Evolutionary conservation across 352 stramenopile genomes (phyloP).

Genomic region (Pythium myriotylum): DNA sequence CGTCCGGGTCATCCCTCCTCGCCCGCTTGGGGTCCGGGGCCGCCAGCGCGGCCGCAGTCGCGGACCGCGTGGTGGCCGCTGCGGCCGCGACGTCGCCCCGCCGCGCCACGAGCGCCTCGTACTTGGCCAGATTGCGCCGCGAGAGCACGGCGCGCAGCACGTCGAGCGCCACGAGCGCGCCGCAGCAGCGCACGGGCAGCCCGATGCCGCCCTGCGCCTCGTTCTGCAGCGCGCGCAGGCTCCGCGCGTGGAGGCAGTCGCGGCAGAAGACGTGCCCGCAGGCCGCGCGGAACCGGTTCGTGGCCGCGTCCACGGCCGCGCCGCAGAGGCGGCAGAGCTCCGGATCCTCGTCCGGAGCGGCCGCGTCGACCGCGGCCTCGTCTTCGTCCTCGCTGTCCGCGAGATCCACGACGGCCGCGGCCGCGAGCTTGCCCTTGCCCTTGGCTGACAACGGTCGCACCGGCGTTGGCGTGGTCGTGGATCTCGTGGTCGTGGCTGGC

Average conservation of each 20-base stretch:
- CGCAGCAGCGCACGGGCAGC: constrained; percentile 44
- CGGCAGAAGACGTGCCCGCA: constrained; percentile 39
- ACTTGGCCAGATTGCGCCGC: constrained; percentile 30
- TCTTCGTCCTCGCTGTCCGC: constrained; percentile 15
- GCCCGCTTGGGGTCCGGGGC: not conserved
- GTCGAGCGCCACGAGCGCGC: constrained; percentile 34
- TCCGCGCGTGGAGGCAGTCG: constrained; percentile 36
- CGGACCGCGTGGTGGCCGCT: constrained; percentile 5
- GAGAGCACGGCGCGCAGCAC: constrained; percentile 33
- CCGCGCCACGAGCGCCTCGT: constrained; percentile 36
- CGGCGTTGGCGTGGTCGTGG: too few relatives aligned
- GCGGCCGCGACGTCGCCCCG: constrained; percentile 7
- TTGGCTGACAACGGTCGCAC: not conserved
- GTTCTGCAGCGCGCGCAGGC: constrained; percentile 30
- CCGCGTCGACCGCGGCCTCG: not conserved
- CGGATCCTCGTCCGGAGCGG: not conserved
- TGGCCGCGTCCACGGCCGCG: constrained; percentile 3
- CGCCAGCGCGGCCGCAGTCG: not conserved
- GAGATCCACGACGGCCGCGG: constrained; percentile 13
- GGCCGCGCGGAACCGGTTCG: constrained; percentile 10
- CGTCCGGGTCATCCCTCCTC: constrained; percentile 4
- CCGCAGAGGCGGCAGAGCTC: constrained; percentile 15
- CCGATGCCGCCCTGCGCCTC: constrained; percentile 28
- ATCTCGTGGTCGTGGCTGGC: too few relatives aligned
- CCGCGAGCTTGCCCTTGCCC: constrained; percentile 10